These are phyloP conservation scores for Xylaria intraflava DNA, from an alignment of 495 filamentous ascomycete genomes.

Conservation along the genomic window DNA sequence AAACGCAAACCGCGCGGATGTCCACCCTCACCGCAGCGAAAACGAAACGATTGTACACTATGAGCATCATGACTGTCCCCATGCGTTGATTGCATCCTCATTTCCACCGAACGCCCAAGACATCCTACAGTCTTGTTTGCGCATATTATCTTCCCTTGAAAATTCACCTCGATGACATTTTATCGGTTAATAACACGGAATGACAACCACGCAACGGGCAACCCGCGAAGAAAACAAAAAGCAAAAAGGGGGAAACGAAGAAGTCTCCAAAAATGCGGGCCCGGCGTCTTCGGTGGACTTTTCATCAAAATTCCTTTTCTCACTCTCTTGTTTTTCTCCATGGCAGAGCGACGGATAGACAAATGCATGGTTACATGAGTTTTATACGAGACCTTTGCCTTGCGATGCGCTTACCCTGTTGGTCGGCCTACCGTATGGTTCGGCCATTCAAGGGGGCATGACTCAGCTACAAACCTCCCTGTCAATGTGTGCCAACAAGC, in stretches of 20 bases:
- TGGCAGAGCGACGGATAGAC: constrained; percentile 10
- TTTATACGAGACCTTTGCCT: too few species aligned
- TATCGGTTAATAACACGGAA: constrained; percentile 1
- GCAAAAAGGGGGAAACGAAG: constrained; percentile 1
- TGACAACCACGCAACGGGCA: not conserved
- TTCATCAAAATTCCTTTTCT: not conserved
- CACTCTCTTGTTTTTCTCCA: not conserved
- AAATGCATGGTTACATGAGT: constrained; percentile 4
- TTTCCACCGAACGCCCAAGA: not conserved
- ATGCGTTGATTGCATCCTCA: not conserved
- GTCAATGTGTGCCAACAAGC: too few species aligned
- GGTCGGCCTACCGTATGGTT: too few species aligned
- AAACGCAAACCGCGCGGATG: not conserved
- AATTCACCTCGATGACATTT: not conserved
- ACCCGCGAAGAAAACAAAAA: not conserved
- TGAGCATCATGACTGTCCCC: not conserved
- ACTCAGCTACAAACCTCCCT: too few species aligned
- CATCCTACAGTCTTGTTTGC: not conserved
- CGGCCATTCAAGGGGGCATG: too few species aligned
- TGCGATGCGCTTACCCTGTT: too few species aligned
- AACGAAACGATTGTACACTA: constrained; percentile 1
- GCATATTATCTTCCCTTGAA: not conserved
- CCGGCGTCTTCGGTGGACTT: constrained; percentile 4
- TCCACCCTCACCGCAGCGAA: not conserved
- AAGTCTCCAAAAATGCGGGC: too few species aligned